phyloP scores from a whole-genome alignment of 306 rosid genomes.

The Ceratonia siliqua region DNA sequence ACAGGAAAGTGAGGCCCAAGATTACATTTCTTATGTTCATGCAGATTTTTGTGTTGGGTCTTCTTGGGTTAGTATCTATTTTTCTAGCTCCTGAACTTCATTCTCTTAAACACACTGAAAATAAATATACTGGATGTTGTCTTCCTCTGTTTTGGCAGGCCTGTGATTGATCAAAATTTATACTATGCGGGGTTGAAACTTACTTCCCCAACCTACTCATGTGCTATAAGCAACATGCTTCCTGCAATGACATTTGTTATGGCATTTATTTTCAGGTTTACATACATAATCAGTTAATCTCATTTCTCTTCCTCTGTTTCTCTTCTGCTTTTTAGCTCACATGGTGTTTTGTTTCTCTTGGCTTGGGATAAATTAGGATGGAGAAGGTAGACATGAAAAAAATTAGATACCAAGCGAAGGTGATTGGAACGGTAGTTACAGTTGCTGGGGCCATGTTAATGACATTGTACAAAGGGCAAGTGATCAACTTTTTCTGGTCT shows the following conservation, averaged over 20 bases:
- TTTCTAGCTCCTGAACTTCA: background rate
- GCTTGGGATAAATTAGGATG: constrained; percentile 54
- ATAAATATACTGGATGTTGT: background rate
- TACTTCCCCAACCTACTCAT: constrained; percentile 86
- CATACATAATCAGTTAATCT: background rate
- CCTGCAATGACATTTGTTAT: constrained; percentile 91
- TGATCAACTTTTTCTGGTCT: constrained; percentile 58
- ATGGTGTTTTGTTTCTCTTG: constrained; percentile 5
- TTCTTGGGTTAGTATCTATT: constrained; percentile 86
- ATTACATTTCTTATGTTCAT: constrained; percentile 67
- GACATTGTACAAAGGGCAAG: constrained; percentile 90
- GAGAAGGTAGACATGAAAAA: constrained; percentile 69
- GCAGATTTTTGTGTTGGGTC: constrained; percentile 75
- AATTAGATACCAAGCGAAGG: constrained; percentile 67
- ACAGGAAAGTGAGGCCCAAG: constrained; percentile 85
- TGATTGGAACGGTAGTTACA: constrained; percentile 76
- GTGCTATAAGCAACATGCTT: constrained; percentile 88
- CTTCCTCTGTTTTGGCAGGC: constrained; percentile 46
- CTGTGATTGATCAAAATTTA: constrained; percentile 89
- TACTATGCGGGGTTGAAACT: constrained; percentile 83
- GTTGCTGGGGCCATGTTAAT: constrained; percentile 92
- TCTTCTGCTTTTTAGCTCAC: constrained; percentile 14
- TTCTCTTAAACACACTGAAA: background rate
- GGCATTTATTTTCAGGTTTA: constrained; percentile 85
- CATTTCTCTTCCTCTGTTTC: background rate